Evolutionary conservation across 495 filamentous ascomycete species (phyloP).

Genomic region (Melanomma pulvis-pyrius): DNA sequence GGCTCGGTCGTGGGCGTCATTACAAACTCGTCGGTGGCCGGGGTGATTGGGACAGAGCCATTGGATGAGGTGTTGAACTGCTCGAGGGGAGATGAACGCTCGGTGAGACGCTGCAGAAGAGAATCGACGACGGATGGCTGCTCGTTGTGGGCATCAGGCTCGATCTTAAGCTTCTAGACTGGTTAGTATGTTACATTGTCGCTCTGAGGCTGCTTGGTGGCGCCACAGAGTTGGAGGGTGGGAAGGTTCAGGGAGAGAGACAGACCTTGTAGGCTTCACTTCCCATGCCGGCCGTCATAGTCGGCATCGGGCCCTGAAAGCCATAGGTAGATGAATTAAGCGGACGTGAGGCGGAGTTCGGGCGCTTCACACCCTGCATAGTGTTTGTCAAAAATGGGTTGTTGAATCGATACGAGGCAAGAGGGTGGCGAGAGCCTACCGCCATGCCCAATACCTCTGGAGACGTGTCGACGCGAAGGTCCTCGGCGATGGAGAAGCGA

Average conservation of each 20-base stretch:
- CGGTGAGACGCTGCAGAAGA: constrained; percentile 66
- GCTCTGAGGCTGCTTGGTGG: not conserved
- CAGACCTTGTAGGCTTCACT: constrained; percentile 40
- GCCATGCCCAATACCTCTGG: constrained; percentile 33
- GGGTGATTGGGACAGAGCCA: constrained; percentile 58
- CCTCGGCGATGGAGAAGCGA: constrained; percentile 32
- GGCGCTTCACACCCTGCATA: constrained; percentile 38
- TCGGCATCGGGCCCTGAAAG: not conserved
- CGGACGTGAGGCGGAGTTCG: not conserved
- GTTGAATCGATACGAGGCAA: constrained; percentile 5
- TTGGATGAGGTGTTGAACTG: constrained; percentile 17
- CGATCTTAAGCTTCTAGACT: constrained; percentile 57
- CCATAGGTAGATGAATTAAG: not conserved
- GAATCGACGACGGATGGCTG: constrained; percentile 54
- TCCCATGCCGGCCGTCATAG: constrained; percentile 2
- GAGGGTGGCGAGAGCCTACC: constrained; percentile 32
- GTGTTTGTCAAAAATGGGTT: constrained; percentile 31
- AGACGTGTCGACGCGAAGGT: constrained; percentile 30
- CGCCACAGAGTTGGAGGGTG: not conserved
- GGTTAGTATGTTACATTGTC: constrained; percentile 44
- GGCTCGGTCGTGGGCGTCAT: constrained; percentile 52
- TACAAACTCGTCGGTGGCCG: constrained; percentile 56
- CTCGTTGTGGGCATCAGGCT: constrained; percentile 46
- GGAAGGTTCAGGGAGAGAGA: not conserved
- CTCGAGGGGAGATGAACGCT: constrained; percentile 63